Conservation (phyloP, 164 flowering plant genomes). For the Annona cherimola region DNA sequence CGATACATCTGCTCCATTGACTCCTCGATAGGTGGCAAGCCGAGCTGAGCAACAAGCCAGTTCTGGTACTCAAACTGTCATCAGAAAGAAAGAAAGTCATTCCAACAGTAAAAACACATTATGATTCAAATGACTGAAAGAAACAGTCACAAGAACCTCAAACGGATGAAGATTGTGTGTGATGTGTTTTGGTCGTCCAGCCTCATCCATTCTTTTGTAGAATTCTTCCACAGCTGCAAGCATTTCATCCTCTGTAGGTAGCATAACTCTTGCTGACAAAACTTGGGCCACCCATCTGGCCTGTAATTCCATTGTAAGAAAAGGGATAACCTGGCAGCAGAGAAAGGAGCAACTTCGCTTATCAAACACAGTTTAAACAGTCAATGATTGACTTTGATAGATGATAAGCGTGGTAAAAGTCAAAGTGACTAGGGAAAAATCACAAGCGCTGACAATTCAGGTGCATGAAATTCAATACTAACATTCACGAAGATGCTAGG, state of each 20-base stretch:
- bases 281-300: slow-evolving; percentile 79
- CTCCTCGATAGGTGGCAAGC: slow-evolving; percentile 36
- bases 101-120: background rate
- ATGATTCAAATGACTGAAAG: background rate
- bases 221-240: slow-evolving; percentile 43
- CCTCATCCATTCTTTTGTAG: slow-evolving; percentile 43
- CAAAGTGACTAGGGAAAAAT: background rate
- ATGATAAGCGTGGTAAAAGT: background rate
- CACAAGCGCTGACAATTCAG: too few species aligned
- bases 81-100: background rate
- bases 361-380: background rate
- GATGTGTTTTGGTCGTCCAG: slow-evolving; percentile 52
- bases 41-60: slow-evolving; percentile 59
- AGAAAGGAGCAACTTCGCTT: background rate
- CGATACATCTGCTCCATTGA: slow-evolving; percentile 62
- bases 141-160: slow-evolving; percentile 34
- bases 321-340: slow-evolving; percentile 47
- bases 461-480: too few species aligned
- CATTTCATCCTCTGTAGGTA: slow-evolving; percentile 66
- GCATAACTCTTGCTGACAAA: slow-evolving; percentile 56
- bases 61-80: slow-evolving; percentile 65
- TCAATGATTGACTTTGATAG: background rate
- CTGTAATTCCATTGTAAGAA: slow-evolving; percentile 59
- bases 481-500: too few species aligned
- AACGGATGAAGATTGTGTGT: slow-evolving; percentile 38